These are phyloP conservation scores for Boletus barrowsii DNA, from an alignment of 768 basidiomycete genomes.

Conservation along the genomic window DNA sequence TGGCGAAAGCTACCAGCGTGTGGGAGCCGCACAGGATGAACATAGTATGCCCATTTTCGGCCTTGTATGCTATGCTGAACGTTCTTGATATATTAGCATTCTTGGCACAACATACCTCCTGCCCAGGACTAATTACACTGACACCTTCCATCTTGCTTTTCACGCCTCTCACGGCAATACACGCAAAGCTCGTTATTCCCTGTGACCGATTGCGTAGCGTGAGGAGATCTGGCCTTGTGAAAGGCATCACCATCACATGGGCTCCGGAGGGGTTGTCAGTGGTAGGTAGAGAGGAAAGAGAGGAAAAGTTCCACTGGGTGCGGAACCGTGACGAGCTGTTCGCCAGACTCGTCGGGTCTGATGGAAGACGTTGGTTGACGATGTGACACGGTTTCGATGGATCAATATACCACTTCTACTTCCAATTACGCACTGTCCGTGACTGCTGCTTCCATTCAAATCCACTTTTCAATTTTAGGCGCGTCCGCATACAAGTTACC, in stretches of 20 bases:
- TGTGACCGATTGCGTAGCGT: slow-evolving; percentile 49
- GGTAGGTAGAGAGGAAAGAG: slow-evolving; percentile 36
- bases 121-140: slow-evolving; percentile 59
- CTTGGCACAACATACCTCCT: slow-evolving; percentile 53
- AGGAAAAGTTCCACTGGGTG: slow-evolving; percentile 59
- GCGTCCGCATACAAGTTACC: slow-evolving; percentile 6
- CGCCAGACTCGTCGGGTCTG: slow-evolving; percentile 54
- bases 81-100: slow-evolving; percentile 41
- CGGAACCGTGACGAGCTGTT: slow-evolving; percentile 65
- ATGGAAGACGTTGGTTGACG: slow-evolving; percentile 49
- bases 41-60: slow-evolving; percentile 33
- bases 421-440: slow-evolving; percentile 7
- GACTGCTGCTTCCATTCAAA: slow-evolving; percentile 7
- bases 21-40: slow-evolving; percentile 17
- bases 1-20: background rate
- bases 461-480: background rate
- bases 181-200: slow-evolving; percentile 45
- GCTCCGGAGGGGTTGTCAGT: slow-evolving; percentile 12
- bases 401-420: slow-evolving; percentile 11
- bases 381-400: slow-evolving; percentile 28
- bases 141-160: slow-evolving; percentile 49
- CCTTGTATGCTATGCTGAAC: background rate
- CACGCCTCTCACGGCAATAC: slow-evolving; percentile 48
- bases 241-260: slow-evolving; percentile 52
- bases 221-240: slow-evolving; percentile 54